Evolutionary conservation across 2,329 filamentous ascomycete species (phyloP).

Genomic region (Parafenestella ontariensis): DNA sequence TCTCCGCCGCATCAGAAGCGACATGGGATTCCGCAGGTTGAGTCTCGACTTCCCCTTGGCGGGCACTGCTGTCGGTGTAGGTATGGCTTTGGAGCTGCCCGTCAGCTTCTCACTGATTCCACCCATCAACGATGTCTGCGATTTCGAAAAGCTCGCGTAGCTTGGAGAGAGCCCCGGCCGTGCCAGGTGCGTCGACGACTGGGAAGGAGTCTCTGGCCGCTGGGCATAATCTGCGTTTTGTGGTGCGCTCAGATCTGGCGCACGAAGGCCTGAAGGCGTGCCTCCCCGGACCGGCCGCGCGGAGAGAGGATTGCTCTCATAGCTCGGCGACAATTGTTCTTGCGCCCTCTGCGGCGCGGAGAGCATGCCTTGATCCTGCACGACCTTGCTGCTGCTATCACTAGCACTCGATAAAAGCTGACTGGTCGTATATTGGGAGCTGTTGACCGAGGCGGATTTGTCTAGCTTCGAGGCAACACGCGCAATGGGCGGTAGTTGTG

Average conservation of each 20-base stretch:
- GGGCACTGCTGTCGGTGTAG: conserved; percentile 26
- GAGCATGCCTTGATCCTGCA: conserved; percentile 22
- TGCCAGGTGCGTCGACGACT: conserved; percentile 29
- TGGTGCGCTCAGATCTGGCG: conserved; percentile 33
- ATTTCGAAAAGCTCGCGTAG: conserved; percentile 40
- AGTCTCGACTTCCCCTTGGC: conserved; percentile 58
- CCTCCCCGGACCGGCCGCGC: conserved; percentile 20
- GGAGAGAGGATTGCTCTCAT: conserved; percentile 31
- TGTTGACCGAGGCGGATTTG: conserved; percentile 19
- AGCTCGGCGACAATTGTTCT: conserved; percentile 24
- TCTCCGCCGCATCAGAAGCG: conserved; percentile 63
- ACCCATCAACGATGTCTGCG: conserved; percentile 42
- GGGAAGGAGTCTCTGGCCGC: conserved; percentile 23
- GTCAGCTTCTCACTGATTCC: conserved; percentile 42
- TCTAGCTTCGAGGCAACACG: conserved; percentile 47
- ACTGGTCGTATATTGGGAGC: conserved; percentile 16
- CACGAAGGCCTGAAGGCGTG: conserved; percentile 43
- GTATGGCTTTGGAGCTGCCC: conserved; percentile 27
- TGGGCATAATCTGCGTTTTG: conserved; percentile 27
- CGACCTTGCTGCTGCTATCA: conserved; percentile 8
- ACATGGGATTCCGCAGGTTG: conserved; percentile 67
- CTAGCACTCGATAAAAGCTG: conserved; percentile 16
- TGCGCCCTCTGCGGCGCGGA: conserved; percentile 28
- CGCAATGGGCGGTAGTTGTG: conserved; percentile 49
- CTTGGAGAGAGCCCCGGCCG: conserved; percentile 31